Base-by-base conservation (phyloP, 345 rosid species). In the Alliaria petiolata region DNA sequence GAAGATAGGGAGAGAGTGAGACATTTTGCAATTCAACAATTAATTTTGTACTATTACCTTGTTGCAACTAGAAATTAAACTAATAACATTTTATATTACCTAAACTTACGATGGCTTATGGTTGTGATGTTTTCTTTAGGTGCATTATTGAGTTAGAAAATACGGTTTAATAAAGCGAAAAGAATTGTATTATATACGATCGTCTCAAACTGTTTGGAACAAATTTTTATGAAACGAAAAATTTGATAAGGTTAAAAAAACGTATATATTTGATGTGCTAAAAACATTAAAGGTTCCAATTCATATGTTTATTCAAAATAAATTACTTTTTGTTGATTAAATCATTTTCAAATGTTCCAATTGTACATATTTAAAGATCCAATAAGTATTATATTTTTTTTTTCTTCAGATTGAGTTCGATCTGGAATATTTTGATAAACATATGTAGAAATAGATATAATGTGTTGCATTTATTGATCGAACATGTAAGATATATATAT, bases 61-160 rank as follows among this genome's bases (percentile, higher is more conserved):
- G 3, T 20, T 47, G 22, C 74, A 70, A 38, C 33, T 70, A 47
- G 31, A 30, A 42, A 15, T 38, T 51, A 25, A 40, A 28, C 6
- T 17, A 42, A 8, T 26, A 52, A 66, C 31, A 40, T 39, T 63
- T 42, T 30, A 30, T 20, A 66, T 26, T 26, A 4, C 22, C 25
- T 65, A 16, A 39, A 42, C n/a, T 31, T 43, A n/a, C 49, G 66
- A 58, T 8, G 66, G 74, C 74, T 46, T 45, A 15, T 28, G n/a
- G 30, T 46, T 59, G 7, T 28, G 17, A 25, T 26, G 2, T 47
- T 12, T 17, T 69, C 6, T 35, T 49, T 49, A n/a, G 56, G 25
- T 69, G 58, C 2, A 58, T 60, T 35, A 11, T 45, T 46, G 74
- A 69, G 58, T 16, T 25, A 46, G 35, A 47, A 5, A 46, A 30